phyloP scores from a whole-genome alignment of 2,329 filamentous ascomycete genomes.

The Aspergillus sojae region DNA sequence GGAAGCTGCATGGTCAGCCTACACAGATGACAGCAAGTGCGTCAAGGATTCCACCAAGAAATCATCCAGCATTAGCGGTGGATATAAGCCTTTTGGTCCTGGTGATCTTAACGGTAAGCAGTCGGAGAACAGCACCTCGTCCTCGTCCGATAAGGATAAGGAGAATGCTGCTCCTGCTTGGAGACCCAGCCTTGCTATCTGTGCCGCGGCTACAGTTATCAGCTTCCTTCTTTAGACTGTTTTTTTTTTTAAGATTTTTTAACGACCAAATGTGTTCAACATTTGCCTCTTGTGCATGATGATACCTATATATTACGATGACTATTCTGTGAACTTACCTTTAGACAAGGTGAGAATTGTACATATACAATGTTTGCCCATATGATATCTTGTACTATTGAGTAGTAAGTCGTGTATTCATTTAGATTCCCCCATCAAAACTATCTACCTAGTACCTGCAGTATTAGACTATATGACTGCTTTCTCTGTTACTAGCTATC shows the following conservation, averaged over 20 bases:
- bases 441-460: not conserved
- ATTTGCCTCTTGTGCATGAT: not conserved
- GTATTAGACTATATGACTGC: too few species aligned
- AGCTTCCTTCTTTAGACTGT: not conserved
- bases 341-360: not conserved
- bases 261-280: not conserved
- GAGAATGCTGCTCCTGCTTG: not conserved
- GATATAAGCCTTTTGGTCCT: slow-evolving; percentile 12
- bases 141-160: not conserved
- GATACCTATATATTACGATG: not conserved
- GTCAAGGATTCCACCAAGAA: slow-evolving; percentile 17
- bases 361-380: not conserved
- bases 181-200: not conserved
- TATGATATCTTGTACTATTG: not conserved
- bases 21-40: slow-evolving; percentile 10
- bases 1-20: slow-evolving; percentile 39
- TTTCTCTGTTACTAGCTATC: too few species aligned
- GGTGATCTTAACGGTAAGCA: slow-evolving; percentile 3
- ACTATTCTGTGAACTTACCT: not conserved
- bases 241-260: not conserved
- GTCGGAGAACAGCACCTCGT: not conserved
- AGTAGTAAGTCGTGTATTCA: not conserved
- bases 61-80: slow-evolving; percentile 12
- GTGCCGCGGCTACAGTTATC: not conserved
- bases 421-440: not conserved